Base-by-base conservation (phyloP, 2,329 filamentous ascomycete species). In the Calonectria naviculata region DNA sequence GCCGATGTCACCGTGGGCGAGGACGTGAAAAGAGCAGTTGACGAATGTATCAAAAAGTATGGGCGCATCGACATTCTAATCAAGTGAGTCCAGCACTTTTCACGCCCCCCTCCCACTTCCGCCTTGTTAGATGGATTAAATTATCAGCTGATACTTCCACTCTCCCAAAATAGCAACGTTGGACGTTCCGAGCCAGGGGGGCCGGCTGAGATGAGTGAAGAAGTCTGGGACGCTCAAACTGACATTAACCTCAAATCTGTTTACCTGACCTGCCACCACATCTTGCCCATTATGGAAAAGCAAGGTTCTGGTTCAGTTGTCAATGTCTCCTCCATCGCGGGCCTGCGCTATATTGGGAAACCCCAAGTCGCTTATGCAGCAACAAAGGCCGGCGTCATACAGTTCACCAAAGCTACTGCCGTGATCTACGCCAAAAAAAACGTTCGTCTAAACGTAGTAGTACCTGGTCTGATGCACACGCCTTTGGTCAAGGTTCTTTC, bases 351-450 rank as follows among this genome's bases (percentile, higher is more conserved):
- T 36, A 75, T 79, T 24, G 78, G 78, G 17, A 80, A 80, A 70
- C 78, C 78, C 82, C 87, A 89, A 75, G 83, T 89, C 0, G 87
- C 83, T 3, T 89, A 89, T 69, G 84, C 84, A 1, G 77, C 84
- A 0, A 80, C 85, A 0, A 88, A 88, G 73, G 86, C 86, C 5
- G 85, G 83, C 0, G 81, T 87, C 2, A 80, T 87, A 61, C 83
- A 85, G 34, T 87, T 87, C 60, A 84, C 83, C 5, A 84, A 83
- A 47, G 79, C 81, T 0, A 87, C 83, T 5, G 84, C 83, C 0
- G 81, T 88, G 1, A 85, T 88, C 0, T 87, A 87, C 69, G 85
- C 85, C 0, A 70, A 74, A 15, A 82, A 82, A 31, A 81, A 82
- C 1, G 82, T 89, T 6, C 78, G 87, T 31, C 68, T 89, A 54